These are phyloP conservation scores for Rubia yunnanensis DNA, from an alignment of 257 asterid species.

Conservation along the genomic window DNA sequence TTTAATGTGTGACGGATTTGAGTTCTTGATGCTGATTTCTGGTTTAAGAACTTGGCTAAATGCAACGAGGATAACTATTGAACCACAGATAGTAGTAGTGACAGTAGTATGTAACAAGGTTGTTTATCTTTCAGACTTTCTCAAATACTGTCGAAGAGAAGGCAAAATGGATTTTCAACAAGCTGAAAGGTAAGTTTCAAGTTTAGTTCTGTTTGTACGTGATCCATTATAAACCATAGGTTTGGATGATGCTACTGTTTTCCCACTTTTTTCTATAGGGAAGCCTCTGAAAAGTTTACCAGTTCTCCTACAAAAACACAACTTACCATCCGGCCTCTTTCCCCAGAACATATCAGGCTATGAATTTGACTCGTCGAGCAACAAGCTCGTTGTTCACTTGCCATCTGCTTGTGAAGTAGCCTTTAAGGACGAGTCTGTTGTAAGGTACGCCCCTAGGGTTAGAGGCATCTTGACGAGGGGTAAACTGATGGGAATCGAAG, in stretches of 20 bases:
- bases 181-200: slow-evolving; percentile 64
- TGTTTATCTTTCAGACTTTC: slow-evolving; percentile 40
- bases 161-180: slow-evolving; percentile 92
- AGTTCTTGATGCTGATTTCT: background rate
- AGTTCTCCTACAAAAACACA: slow-evolving; percentile 61
- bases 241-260: background rate
- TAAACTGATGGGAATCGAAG: slow-evolving; percentile 62
- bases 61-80: background rate
- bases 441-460: slow-evolving; percentile 53
- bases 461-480: slow-evolving; percentile 69
- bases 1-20: background rate
- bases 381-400: slow-evolving; percentile 54
- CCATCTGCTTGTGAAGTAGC: slow-evolving; percentile 68
- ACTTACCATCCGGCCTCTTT: slow-evolving; percentile 61
- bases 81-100: background rate
- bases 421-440: slow-evolving; percentile 56
- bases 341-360: slow-evolving; percentile 53
- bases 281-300: slow-evolving; percentile 44
- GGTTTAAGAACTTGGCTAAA: background rate
- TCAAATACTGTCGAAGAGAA: slow-evolving; percentile 81
- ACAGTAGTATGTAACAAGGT: background rate
- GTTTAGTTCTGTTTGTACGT: background rate
- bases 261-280: slow-evolving; percentile 26
- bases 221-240: background rate
- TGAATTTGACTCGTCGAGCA: slow-evolving; percentile 54